Evolutionary conservation across 805 yeast genomes (phyloP), one percentile per base, ranked within the genome.

Genomic region (Wickerhamiella alocasiicola): DNA sequence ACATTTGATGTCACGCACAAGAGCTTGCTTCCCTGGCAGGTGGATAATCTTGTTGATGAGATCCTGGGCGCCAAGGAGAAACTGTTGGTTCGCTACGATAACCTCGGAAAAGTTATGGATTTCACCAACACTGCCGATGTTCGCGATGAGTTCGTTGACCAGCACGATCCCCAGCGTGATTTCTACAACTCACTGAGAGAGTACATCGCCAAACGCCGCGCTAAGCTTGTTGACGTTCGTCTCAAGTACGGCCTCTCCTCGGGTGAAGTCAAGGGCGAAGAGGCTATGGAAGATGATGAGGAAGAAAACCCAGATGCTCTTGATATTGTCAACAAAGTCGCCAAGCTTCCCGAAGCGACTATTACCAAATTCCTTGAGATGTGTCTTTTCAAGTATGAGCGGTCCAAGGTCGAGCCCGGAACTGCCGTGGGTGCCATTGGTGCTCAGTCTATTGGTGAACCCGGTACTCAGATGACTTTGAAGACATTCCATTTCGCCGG

Each of bases 351-450:
- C 2, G 66, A 69, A 30, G 55, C 57, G 15, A 67, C 78, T 47
- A 71, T 91, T 13, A 60, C 59, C 12, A 71, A 67, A 49, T 91
- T 91, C 61, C 64, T 91, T 54, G 69, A 72, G 36, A 72, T 81
- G 51, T 81, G 96, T 50, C 68, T 88, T 45, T 65, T 66, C 50
- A 91, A 91, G 62, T 91, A 91, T 55, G 74, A 75, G 41, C 71
- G 79, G 50, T 95, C 98, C 6, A 78, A 78, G 62, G 96, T 91
- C 13, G 98, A 91, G 60, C 98, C 98, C 1, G 98, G 97, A 47
- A 91, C 98, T 3, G 98, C 98, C 2, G 97, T 91, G 42, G 98
- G 98, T 50, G 97, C 98, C 19, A 87, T 91, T 63, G 98, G 97
- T 51, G 98, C 98, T 0, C 98, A 91, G 59, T 83, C 95, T 32